phyloP scores from a whole-genome alignment of 305 asterid species.

The Fraxinus sp. region DNA sequence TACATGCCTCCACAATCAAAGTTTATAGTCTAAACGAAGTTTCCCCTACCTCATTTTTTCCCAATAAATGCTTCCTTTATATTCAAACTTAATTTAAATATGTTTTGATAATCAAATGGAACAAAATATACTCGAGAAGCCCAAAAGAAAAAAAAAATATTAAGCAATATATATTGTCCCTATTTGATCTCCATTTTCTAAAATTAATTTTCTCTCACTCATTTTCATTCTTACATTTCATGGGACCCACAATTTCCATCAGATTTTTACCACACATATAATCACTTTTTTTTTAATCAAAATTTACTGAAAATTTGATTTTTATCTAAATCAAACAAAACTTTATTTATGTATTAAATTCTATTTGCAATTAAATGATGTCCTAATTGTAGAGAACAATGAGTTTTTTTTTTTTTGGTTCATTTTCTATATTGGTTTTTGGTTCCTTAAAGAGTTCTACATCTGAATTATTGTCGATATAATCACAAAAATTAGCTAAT shows the following conservation, averaged over 20 bases:
- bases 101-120: not conserved
- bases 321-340: no score
- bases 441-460: not conserved
- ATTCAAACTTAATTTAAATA: not conserved
- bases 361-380: not conserved
- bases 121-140: not conserved
- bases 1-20: not conserved
- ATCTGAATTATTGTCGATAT: not conserved
- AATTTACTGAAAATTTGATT: no score
- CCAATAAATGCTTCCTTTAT: not conserved
- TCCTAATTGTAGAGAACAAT: not conserved
- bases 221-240: no score
- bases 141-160: no score
- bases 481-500: not conserved
- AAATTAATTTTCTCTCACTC: no score
- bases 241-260: not conserved
- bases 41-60: not conserved
- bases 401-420: not conserved
- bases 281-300: not conserved
- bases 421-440: not conserved
- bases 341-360: no score
- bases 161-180: not conserved
- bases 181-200: not conserved
- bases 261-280: no score
- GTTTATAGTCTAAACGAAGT: not conserved